phyloP scores from a whole-genome alignment of 805 yeast genomes.

The Hanseniaspora lindneri region DNA sequence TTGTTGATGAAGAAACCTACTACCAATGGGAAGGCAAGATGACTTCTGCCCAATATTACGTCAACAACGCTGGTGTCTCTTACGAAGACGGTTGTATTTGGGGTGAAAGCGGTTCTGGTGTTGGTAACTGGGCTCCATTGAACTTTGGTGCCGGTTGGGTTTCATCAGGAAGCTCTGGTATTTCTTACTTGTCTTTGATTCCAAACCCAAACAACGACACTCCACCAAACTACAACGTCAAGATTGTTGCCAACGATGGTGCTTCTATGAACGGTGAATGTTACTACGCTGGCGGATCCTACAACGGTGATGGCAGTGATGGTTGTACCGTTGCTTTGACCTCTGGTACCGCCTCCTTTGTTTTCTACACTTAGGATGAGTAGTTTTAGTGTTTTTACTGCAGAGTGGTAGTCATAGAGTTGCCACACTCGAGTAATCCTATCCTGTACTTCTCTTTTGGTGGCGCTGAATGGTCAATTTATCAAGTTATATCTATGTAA shows the following conservation, averaged over 20 bases:
- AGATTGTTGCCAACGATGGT: conserved; percentile 62
- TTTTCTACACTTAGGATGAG: no score
- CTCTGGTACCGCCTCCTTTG: conserved; percentile 72
- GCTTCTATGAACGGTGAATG: conserved; percentile 61
- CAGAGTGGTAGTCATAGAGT: no score
- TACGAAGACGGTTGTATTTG: conserved; percentile 86
- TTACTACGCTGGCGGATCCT: conserved; percentile 64
- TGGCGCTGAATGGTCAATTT: not conserved
- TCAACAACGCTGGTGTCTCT: conserved; percentile 89
- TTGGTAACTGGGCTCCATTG: conserved; percentile 98
- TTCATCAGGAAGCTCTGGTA: conserved; percentile 34
- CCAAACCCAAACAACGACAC: conserved; percentile 84
- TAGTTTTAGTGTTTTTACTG: no score
- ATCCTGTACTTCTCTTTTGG: no score
- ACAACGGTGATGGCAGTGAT: conserved; percentile 50
- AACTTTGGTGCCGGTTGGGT: conserved; percentile 86
- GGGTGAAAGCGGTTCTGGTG: conserved; percentile 67
- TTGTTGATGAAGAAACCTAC: conserved; percentile 66
- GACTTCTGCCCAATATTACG: conserved; percentile 94
- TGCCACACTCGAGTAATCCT: no score
- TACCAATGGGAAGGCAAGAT: conserved; percentile 68
- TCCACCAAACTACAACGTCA: conserved; percentile 60
- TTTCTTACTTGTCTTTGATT: conserved; percentile 75
- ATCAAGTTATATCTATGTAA: not conserved
- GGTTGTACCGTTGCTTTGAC: conserved; percentile 94